Percentiles rank a stretch among this genome's conserved stretches.
Evolutionary conservation across 192 early-diverging fungal species (phyloP).

Genomic region (Coemansia sp.): DNA sequence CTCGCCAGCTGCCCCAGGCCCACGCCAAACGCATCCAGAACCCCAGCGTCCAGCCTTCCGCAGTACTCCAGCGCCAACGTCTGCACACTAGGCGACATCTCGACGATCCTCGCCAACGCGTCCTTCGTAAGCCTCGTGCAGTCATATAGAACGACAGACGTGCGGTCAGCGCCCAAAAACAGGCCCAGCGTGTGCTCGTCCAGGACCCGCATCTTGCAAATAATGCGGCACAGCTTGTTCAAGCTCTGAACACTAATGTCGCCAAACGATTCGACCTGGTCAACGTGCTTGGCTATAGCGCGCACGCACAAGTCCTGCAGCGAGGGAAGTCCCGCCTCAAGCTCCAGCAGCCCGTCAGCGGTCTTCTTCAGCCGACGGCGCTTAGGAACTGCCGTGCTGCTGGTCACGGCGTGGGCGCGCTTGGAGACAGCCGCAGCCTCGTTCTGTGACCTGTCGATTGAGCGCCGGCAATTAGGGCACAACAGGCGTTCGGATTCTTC

Average conservation of each 20-base stretch:
- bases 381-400: background rate
- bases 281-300: constrained; percentile 74
- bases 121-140: constrained; percentile 65
- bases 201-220: constrained; percentile 71
- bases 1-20: constrained; percentile 52
- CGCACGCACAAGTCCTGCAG: constrained; percentile 68
- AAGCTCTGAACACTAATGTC: constrained; percentile 69
- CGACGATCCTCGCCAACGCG: constrained; percentile 60
- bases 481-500: constrained; percentile 12
- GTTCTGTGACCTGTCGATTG: constrained; percentile 26
- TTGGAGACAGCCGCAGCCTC: constrained; percentile 12
- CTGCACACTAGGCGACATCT: constrained; percentile 62
- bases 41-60: constrained; percentile 62
- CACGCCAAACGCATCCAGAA: constrained; percentile 43
- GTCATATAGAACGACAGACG: constrained; percentile 69
- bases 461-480: constrained; percentile 37
- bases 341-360: constrained; percentile 54
- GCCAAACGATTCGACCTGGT: constrained; percentile 83
- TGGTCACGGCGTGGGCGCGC: constrained; percentile 5
- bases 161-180: constrained; percentile 65
- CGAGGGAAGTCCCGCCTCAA: constrained; percentile 55
- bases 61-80: constrained; percentile 69
- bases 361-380: constrained; percentile 32
- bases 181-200: constrained; percentile 62
- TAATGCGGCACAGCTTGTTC: constrained; percentile 73